Percentiles rank a stretch among this genome's conserved stretches.
phyloP scores from a whole-genome alignment of 2,329 filamentous ascomycete genomes.

The Trichocomaceae sp. region DNA sequence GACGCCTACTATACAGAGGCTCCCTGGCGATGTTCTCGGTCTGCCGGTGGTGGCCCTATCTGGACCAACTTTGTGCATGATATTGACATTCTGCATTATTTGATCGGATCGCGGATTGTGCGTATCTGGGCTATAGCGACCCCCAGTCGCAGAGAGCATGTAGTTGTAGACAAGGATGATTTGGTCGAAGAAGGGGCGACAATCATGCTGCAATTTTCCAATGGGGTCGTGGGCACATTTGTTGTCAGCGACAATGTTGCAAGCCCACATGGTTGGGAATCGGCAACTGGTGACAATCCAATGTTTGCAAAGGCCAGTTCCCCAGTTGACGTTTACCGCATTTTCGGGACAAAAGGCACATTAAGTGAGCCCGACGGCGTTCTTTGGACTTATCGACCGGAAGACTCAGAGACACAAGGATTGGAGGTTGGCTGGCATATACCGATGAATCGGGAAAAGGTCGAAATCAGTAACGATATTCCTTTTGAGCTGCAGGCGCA shows the following conservation, averaged over 20 bases:
- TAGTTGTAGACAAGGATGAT: not conserved
- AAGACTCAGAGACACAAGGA: not conserved
- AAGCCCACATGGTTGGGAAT: constrained; percentile 14
- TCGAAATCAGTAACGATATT: not conserved
- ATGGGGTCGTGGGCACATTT: constrained; percentile 14
- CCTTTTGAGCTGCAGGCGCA: not conserved
- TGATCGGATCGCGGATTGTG: constrained; percentile 8
- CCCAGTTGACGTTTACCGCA: constrained; percentile 11
- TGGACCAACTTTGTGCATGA: constrained; percentile 16
- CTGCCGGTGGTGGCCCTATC: constrained; percentile 13
- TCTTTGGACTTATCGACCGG: constrained; percentile 7
- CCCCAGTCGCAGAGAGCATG: not conserved
- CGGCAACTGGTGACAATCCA: constrained; percentile 13
- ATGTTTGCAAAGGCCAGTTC: constrained; percentile 6
- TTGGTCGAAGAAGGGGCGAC: constrained; percentile 14
- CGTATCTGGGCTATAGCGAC: not conserved
- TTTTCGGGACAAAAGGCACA: constrained; percentile 11
- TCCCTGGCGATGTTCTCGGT: not conserved
- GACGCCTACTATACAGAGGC: constrained; percentile 2
- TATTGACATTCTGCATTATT: constrained; percentile 13
- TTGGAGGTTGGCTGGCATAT: not conserved
- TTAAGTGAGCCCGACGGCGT: constrained; percentile 7
- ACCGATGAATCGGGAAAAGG: not conserved
- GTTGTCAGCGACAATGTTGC: constrained; percentile 13
- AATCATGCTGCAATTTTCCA: constrained; percentile 14